A percentile compares a stretch with the other conserved stretches of the same genome.
Evolutionary conservation across 2,329 filamentous ascomycete genomes (phyloP).

Genomic region (Arthrobotrys sinensis): DNA sequence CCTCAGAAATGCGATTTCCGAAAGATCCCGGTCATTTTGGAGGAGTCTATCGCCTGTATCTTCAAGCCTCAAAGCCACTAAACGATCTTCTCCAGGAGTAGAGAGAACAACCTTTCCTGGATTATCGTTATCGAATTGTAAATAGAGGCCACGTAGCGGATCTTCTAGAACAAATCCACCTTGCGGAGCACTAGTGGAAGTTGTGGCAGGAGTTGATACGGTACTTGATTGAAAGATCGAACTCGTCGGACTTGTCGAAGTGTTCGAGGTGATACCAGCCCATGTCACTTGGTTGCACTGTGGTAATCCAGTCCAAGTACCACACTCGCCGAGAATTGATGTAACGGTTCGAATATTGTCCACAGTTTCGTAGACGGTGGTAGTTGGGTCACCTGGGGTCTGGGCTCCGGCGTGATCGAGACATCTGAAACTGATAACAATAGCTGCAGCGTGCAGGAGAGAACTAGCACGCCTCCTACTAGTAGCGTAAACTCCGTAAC

Average conservation of each 20-base stretch:
- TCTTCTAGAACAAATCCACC: constrained; percentile 22
- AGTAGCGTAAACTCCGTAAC: too few species aligned
- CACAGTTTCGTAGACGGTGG: constrained; percentile 7
- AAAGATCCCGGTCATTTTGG: neutral
- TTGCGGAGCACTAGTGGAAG: neutral
- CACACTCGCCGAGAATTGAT: neutral
- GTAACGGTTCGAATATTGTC: constrained; percentile 1
- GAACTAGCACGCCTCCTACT: neutral
- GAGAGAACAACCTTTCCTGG: neutral
- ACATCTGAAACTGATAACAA: neutral
- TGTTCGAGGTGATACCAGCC: neutral
- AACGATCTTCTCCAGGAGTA: neutral
- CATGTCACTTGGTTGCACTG: constrained; percentile 21
- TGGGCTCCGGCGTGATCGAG: neutral
- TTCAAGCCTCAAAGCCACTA: constrained; percentile 5
- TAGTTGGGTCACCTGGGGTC: neutral
- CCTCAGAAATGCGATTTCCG: constrained; percentile 13
- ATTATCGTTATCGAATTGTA: constrained; percentile 18
- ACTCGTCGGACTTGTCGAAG: neutral
- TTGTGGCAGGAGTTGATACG: neutral
- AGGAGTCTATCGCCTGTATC: neutral
- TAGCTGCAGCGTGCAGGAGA: neutral
- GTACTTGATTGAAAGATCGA: neutral
- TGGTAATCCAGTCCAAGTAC: constrained; percentile 1
- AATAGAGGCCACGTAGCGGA: neutral